Evolutionary conservation across 345 rosid genomes (phyloP).

Genomic region (Mangifera indica): DNA sequence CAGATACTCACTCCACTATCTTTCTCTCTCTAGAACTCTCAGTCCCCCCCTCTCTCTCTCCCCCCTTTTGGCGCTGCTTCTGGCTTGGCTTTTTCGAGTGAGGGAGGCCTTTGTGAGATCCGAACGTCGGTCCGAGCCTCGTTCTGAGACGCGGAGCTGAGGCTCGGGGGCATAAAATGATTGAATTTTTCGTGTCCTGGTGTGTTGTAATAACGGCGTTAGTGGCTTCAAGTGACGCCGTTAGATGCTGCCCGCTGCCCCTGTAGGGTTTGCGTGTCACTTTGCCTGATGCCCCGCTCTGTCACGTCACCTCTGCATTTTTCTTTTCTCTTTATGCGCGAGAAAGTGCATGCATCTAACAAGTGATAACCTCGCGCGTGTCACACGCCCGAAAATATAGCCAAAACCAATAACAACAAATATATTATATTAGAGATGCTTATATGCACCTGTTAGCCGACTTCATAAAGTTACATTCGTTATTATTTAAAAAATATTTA

Average conservation of each 20-base stretch:
- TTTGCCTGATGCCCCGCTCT: conserved; percentile 19
- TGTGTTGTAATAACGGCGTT: conserved; percentile 27
- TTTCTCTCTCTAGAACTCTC: conserved; percentile 40
- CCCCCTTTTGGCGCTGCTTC: conserved; percentile 26
- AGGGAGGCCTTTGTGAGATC: conserved; percentile 22
- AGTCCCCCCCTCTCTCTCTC: conserved; percentile 29
- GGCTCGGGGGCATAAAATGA: conserved; percentile 41
- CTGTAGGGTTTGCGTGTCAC: conserved; percentile 20
- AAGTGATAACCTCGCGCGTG: conserved; percentile 3
- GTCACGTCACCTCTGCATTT: conserved; percentile 25
- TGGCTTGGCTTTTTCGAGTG: conserved; percentile 35
- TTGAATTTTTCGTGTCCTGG: conserved; percentile 25
- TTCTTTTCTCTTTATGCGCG: no score
- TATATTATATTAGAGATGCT: no score
- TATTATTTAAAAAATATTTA: no score
- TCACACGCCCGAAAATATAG: not conserved
- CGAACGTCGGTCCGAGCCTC: conserved; percentile 48
- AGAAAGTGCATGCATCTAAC: not conserved
- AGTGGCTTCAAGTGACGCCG: conserved; percentile 36
- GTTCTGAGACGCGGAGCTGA: not conserved
- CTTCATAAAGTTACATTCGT: no score
- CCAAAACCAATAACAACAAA: no score
- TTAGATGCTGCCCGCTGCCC: conserved; percentile 58
- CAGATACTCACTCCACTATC: conserved; percentile 13
- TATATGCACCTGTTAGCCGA: no score